Evolutionary conservation across 1,284 basidiomycete species (phyloP).

Genomic region (Volvariella volvacea): DNA sequence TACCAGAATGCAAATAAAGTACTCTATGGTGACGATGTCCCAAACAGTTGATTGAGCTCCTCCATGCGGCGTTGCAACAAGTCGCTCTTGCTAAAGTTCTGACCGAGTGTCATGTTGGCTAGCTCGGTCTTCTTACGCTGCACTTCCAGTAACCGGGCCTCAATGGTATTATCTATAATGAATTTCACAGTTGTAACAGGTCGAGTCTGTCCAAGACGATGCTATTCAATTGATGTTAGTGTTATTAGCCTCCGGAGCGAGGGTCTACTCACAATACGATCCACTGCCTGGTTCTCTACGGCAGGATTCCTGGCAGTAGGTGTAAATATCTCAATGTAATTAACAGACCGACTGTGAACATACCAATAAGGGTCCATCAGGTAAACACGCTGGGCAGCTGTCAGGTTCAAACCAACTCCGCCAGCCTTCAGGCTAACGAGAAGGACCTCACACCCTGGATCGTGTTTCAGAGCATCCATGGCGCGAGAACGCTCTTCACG

Average conservation of each 20-base stretch:
- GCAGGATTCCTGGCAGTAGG: constrained; percentile 76
- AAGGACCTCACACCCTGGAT: constrained; percentile 84
- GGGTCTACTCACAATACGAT: constrained; percentile 66
- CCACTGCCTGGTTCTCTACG: constrained; percentile 93
- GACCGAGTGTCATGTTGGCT: constrained; percentile 83
- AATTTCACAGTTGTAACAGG: constrained; percentile 89
- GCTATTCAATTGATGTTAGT: constrained; percentile 36
- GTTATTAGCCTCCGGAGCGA: constrained; percentile 8
- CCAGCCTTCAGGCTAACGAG: constrained; percentile 95
- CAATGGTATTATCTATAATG: constrained; percentile 92
- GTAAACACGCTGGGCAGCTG: constrained; percentile 88
- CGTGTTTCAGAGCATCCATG: constrained; percentile 84
- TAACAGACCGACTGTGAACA: constrained; percentile 15
- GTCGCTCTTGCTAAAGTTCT: constrained; percentile 78
- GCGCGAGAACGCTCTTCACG: constrained; percentile 87
- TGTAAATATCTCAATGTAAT: neutral
- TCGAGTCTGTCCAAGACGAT: constrained; percentile 88
- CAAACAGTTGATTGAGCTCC: constrained; percentile 70
- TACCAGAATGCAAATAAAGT: constrained; percentile 13
- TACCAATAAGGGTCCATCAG: constrained; percentile 95
- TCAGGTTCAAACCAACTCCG: constrained; percentile 93
- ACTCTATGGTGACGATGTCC: constrained; percentile 22
- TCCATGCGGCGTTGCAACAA: constrained; percentile 79
- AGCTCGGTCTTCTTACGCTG: constrained; percentile 93
- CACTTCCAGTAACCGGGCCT: constrained; percentile 82